Evolutionary conservation across 495 filamentous ascomycete genomes (phyloP).

Genomic region (Daldinia childiae): DNA sequence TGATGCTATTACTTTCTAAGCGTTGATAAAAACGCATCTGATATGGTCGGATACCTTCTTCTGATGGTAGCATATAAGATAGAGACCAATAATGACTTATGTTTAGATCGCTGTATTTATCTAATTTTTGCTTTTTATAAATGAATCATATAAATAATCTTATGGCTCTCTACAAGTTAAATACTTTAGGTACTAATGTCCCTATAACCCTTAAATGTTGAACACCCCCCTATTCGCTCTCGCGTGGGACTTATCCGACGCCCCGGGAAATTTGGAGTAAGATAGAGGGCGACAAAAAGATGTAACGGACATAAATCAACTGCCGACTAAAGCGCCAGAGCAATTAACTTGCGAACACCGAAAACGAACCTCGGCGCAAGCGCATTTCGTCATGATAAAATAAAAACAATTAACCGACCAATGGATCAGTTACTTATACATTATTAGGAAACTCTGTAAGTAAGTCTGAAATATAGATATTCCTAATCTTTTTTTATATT

Average conservation of each 20-base stretch:
- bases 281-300: slow-evolving; percentile 1
- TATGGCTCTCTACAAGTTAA: no score
- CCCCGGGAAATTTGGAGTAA: slow-evolving; percentile 12
- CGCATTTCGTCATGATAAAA: slow-evolving; percentile 32
- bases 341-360: slow-evolving; percentile 18
- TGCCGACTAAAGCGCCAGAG: slow-evolving; percentile 30
- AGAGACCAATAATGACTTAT: no score
- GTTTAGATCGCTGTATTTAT: no score
- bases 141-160: no score
- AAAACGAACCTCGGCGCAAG: slow-evolving; percentile 34
- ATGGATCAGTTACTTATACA: slow-evolving; percentile 6
- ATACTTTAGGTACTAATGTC: no score
- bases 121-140: no score
- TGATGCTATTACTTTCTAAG: no score
- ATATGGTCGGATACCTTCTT: no score
- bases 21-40: no score
- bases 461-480: not conserved
- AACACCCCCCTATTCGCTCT: not conserved
- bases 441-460: not conserved
- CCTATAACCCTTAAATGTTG: no score
- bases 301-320: slow-evolving; percentile 41
- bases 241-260: slow-evolving; percentile 24
- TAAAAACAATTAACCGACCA: slow-evolving; percentile 20
- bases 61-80: no score
- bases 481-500: not conserved